Base-by-base conservation (phyloP, 768 basidiomycete species). In the Tephrocybe sp. region DNA sequence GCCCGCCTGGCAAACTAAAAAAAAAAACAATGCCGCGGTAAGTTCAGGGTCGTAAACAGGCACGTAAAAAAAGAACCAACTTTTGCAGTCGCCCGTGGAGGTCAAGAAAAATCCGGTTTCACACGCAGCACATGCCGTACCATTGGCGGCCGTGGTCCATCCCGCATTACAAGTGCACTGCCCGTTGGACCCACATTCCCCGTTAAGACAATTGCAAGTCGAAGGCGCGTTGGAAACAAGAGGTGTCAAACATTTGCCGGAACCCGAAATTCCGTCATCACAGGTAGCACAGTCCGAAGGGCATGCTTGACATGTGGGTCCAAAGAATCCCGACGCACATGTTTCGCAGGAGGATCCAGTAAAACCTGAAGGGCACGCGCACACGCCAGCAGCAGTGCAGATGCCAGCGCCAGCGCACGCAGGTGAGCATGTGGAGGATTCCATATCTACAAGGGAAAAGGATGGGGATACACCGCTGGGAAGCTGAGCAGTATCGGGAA, bases 161-260 rank as follows among this genome's bases (percentile, higher is more conserved):
- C 92, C 92, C 0, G 82, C 62, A 56, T 85, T 84, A 63, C 92
- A 95, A 4, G 77, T 66, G 60, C 92, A 93, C 53, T 86, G 80
- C 0, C 87, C 84, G 48, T 79, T 77, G 0, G 77, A 55, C 1
- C 77, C 77, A 65, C 92, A 96, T 37, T 80, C 65, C 2, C 92
- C 92, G 58, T 94, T 94, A 42, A 85, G 54, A 60, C 92, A 96
- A 60, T 91, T 87, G 67, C 92, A 96, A 1, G 76, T 77, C 28
- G 80, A 76, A 2, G 87, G 80, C 2, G 75, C 69, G 55, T 84
- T 80, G 28, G 67, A 61, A 24, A 80, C 69, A 24, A 67, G 60
- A 3, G 79, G 65, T 9, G 69, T 64, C 49, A 89, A 74, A 63
- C 93, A 96, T 35, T 73, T 72, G 0, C 93, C 93, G 0, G 82